Percentiles rank a stretch among this genome's conserved stretches.
phyloP scores from a whole-genome alignment of 225 moss, liverwort and hornwort genomes.

The Bryum argenteum region DNA sequence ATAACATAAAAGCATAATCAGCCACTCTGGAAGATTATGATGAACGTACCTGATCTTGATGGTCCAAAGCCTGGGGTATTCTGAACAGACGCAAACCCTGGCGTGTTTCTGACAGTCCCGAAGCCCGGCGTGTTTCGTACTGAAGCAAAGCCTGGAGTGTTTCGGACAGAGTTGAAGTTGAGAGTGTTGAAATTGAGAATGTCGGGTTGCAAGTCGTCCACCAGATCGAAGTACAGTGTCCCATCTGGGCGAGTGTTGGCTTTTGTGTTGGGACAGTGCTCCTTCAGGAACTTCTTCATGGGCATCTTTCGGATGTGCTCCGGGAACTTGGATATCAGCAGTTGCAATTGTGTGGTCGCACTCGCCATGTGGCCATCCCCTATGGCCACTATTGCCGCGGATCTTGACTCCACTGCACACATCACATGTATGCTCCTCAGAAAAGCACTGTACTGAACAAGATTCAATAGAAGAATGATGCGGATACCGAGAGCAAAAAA shows the following conservation, averaged over 20 bases:
- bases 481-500: not conserved
- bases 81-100: constrained; percentile 38
- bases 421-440: not conserved
- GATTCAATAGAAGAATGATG: not conserved
- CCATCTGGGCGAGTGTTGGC: constrained; percentile 42
- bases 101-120: constrained; percentile 15
- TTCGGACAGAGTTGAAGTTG: constrained; percentile 30
- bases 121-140: constrained; percentile 40
- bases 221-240: constrained; percentile 34
- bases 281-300: constrained; percentile 53
- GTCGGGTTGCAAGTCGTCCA: constrained; percentile 28
- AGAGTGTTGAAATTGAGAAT: constrained; percentile 27
- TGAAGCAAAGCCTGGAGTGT: constrained; percentile 35
- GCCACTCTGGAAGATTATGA: not conserved
- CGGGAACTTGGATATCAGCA: constrained; percentile 53
- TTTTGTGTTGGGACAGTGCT: constrained; percentile 54
- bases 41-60: constrained; percentile 36
- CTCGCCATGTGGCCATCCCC: constrained; percentile 60
- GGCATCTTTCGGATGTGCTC: constrained; percentile 64
- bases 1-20: not conserved
- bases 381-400: constrained; percentile 55
- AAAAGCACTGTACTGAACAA: not conserved
- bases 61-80: constrained; percentile 49
- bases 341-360: constrained; percentile 48
- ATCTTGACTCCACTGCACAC: constrained; percentile 52